Conservation (phyloP, 768 basidiomycete species). For the Rhodotorula babjevae region DNA sequence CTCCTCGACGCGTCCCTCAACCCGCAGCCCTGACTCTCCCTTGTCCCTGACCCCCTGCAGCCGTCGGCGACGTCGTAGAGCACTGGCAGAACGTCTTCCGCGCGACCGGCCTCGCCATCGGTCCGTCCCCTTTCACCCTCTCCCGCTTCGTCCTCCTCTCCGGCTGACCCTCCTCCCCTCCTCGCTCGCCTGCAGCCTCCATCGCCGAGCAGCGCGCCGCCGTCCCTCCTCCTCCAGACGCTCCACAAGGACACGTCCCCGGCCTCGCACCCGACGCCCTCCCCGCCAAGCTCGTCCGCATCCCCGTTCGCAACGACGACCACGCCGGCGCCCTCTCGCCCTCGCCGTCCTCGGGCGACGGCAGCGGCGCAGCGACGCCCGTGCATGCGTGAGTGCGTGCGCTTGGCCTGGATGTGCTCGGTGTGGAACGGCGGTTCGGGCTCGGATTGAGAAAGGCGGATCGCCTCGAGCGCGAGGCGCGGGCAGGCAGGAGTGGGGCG, state of each 20-base stretch:
- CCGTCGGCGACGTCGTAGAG: slow-evolving; percentile 39
- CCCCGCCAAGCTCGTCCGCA: slow-evolving; percentile 34
- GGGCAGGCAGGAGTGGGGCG: too few species aligned
- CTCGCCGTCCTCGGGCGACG: neutral
- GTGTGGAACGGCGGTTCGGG: too few species aligned
- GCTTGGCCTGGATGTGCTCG: too few species aligned
- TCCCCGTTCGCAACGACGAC: slow-evolving; percentile 20
- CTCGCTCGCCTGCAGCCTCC: slow-evolving; percentile 12
- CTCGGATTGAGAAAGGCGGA: too few species aligned
- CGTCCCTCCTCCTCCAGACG: neutral
- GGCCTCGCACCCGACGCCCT: slow-evolving; percentile 6
- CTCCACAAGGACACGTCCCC: neutral
- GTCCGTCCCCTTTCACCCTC: slow-evolving; percentile 2
- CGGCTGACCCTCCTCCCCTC: neutral
- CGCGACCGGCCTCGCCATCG: slow-evolving; percentile 36
- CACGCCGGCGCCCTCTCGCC: neutral
- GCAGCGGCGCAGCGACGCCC: neutral
- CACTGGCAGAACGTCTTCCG: slow-evolving; percentile 43
- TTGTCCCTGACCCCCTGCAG: neutral
- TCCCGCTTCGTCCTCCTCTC: too few species aligned
- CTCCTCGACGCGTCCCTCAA: neutral
- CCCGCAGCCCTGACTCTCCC: neutral
- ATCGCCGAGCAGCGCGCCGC: slow-evolving; percentile 11
- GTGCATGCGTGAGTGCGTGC: neutral
- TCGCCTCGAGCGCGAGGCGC: too few species aligned